Evolutionary conservation across 306 rosid genomes (phyloP).

Genomic region (Sophora flavescens): DNA sequence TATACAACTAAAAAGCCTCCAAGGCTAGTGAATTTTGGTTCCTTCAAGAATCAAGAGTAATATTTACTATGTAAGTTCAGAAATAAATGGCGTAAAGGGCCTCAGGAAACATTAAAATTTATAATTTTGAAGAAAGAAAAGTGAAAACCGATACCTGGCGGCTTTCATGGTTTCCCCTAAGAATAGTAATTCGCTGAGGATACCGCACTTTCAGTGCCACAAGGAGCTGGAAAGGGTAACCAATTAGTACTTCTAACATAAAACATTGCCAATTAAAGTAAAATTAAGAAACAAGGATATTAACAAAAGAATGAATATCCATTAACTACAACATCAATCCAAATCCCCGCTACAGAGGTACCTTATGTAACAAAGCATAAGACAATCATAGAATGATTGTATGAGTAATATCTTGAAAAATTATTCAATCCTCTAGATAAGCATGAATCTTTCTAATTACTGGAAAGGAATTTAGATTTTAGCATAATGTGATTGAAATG

Average conservation of each 20-base stretch:
- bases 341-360: constrained; percentile 10
- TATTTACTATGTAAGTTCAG: neutral
- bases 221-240: constrained; percentile 73
- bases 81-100: constrained; percentile 42
- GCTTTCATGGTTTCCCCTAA: constrained; percentile 99
- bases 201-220: constrained; percentile 95
- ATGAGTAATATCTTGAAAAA: constrained; percentile 12
- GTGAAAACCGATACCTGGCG: constrained; percentile 78
- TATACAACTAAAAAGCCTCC: constrained; percentile 15
- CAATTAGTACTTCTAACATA: constrained; percentile 40
- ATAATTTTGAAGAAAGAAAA: constrained; percentile 31
- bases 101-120: constrained; percentile 23
- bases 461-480: constrained; percentile 23
- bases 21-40: constrained; percentile 4
- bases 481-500: neutral
- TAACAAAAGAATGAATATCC: constrained; percentile 33
- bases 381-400: neutral
- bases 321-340: constrained; percentile 29
- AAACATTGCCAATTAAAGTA: constrained; percentile 3
- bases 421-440: constrained; percentile 4
- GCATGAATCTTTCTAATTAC: constrained; percentile 9
- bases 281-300: constrained; percentile 36
- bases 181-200: constrained; percentile 97
- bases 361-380: neutral
- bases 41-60: neutral